These are phyloP conservation scores for Neofusicoccum kwambonambiense DNA, from an alignment of 2,329 filamentous ascomycete genomes.

Conservation along the genomic window DNA sequence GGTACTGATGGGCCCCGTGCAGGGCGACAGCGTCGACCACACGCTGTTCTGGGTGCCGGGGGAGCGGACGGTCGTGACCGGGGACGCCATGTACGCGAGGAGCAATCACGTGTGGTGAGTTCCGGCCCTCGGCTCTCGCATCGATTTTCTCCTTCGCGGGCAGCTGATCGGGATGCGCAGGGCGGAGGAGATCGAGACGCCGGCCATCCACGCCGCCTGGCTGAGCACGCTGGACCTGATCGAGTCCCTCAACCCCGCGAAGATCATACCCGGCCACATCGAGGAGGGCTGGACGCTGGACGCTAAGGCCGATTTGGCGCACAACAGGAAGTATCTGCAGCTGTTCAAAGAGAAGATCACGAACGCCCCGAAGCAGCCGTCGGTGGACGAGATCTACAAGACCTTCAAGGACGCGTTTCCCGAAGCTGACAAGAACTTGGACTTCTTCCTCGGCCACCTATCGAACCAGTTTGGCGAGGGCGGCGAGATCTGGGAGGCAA, in stretches of 20 bases:
- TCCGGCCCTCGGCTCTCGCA: too few relatives aligned
- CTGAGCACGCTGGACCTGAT: constrained; percentile 24
- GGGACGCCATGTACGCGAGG: constrained; percentile 32
- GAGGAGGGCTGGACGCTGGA: constrained; percentile 31
- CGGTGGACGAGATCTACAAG: constrained; percentile 30
- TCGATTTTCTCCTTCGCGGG: too few relatives aligned
- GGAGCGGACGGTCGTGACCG: constrained; percentile 29
- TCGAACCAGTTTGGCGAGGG: constrained; percentile 35
- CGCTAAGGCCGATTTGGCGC: constrained; percentile 27
- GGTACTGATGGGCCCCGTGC: constrained; percentile 31
- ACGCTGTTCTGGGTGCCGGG: constrained; percentile 31
- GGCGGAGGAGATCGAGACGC: constrained; percentile 33
- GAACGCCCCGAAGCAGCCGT: constrained; percentile 26
- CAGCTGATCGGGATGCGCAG: background rate
- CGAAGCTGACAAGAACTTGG: constrained; percentile 30
- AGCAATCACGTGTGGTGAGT: constrained; percentile 33
- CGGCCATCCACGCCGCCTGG: constrained; percentile 29
- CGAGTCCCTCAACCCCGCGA: constrained; percentile 27
- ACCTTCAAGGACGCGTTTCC: constrained; percentile 32
- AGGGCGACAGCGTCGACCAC: constrained; percentile 30
- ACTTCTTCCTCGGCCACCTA: constrained; percentile 36
- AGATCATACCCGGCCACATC: constrained; percentile 30
- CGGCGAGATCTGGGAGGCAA: constrained; percentile 33
- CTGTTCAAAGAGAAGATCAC: constrained; percentile 31
- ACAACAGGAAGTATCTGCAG: constrained; percentile 31